Base-by-base conservation (phyloP, 2,329 filamentous ascomycete genomes). In the Macroventuria anomochaeta region DNA sequence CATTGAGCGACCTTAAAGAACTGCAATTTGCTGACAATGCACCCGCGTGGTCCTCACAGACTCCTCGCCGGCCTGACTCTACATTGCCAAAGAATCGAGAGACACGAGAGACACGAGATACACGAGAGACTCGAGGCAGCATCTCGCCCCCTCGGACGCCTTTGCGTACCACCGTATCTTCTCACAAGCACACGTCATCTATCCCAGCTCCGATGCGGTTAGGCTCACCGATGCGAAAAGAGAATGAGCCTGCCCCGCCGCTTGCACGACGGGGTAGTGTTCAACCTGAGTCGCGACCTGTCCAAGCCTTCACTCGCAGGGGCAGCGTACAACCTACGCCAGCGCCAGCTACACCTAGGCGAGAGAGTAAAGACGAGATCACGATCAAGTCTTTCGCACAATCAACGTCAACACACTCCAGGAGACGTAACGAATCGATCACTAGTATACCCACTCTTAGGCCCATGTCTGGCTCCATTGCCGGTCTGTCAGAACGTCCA, bases 1-100 rank as follows among this genome's bases (percentile, higher is more conserved):
- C 93, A 21, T 78, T 97, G 34, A 96, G 93, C 4, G 93, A 97
- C 72, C 81, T 97, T 40, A 89, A 86, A 62, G 82, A 79, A 50
- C 78, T 90, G 15, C 87, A 93, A 76, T 81, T 85, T 49, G 80
- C 70, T 68, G 59, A 87, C 51, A 58, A 74, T 58, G 63, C 68
- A 31, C 72, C 73, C 40, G 64, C 63, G 56, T 76, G 72, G 73
- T 72, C 70, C 36, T 68, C 73, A 36, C 69, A 75, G 64, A 73
- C 71, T 62, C 72, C 73, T 57, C 68, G 63, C 36, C 62, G 63
- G 46, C 59, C 61, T 15, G 69, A 70, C 10, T 65, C 67, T 37
- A 48, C 59, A 7, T 48, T 64, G 21, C 61, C 52, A 12, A 65
- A 67, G 29, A 53, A 48, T 11, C 63, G 47, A 21, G 47, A 50